phyloP scores from a whole-genome alignment of 2,329 filamentous ascomycete genomes.

The Colletotrichum eremochloae region DNA sequence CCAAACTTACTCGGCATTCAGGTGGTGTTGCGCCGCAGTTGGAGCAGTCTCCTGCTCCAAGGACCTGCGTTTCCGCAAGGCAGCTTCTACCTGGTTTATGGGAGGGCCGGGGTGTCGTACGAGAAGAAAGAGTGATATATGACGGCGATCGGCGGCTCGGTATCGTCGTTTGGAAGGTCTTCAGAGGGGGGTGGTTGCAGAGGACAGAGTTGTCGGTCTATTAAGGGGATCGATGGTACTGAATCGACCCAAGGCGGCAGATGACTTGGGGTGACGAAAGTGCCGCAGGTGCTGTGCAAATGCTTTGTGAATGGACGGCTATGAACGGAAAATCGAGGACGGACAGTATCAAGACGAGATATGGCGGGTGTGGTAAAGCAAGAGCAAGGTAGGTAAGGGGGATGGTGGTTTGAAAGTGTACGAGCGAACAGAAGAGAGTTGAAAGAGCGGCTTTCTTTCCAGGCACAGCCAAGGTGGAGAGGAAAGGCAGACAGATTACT shows the following conservation, averaged over 20 bases:
- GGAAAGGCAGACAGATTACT: constrained; percentile 31
- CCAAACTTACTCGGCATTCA: constrained; percentile 44
- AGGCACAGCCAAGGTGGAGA: constrained; percentile 39
- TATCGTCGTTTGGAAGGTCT: constrained; percentile 19
- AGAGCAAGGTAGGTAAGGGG: constrained; percentile 13
- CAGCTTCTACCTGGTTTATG: constrained; percentile 33
- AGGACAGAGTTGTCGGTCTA: constrained; percentile 27
- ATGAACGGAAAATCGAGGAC: constrained; percentile 6
- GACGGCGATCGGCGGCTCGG: constrained; percentile 5
- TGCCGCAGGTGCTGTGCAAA: constrained; percentile 28
- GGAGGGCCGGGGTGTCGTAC: constrained; percentile 4
- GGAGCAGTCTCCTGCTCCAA: constrained; percentile 43
- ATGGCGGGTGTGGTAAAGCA: neutral
- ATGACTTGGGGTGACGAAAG: constrained; percentile 19
- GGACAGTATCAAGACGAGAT: neutral
- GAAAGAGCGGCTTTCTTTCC: constrained; percentile 39
- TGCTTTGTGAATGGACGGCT: constrained; percentile 25
- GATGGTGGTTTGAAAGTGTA: constrained; percentile 37
- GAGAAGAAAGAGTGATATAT: constrained; percentile 2
- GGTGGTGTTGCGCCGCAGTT: constrained; percentile 42
- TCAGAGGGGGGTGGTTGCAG: neutral
- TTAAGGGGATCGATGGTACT: constrained; percentile 17
- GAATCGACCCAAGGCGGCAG: constrained; percentile 31
- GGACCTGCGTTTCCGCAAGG: constrained; percentile 41
- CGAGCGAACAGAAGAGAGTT: constrained; percentile 32